Percentiles rank a stretch among this genome's conserved stretches.
Evolutionary conservation across 495 filamentous ascomycete genomes (phyloP).

Genomic region (Neurospora discreta): DNA sequence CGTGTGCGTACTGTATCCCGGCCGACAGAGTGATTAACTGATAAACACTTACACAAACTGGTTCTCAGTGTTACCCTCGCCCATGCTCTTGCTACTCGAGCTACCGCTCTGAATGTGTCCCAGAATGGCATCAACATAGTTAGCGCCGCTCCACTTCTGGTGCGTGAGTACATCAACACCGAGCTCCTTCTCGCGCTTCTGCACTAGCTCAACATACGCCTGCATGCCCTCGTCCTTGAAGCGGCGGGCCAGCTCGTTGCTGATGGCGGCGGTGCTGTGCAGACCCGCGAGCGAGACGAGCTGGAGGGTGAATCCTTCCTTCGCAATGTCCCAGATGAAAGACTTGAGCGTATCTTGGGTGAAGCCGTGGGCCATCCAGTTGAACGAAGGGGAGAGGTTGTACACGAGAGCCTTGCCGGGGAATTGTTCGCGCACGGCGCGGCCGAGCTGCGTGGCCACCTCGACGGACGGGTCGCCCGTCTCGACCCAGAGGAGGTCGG

Average conservation of each 20-base stretch:
- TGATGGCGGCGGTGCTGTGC: conserved; percentile 81
- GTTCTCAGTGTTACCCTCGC: conserved; percentile 67
- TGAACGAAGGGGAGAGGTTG: conserved; percentile 92
- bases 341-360: conserved; percentile 62
- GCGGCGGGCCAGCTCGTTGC: conserved; percentile 64
- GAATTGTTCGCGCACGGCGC: conserved; percentile 51
- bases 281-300: conserved; percentile 84
- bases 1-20: not conserved
- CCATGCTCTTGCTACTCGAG: conserved; percentile 71
- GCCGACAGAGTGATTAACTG: not conserved
- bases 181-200: conserved; percentile 79
- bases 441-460: conserved; percentile 63
- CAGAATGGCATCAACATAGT: conserved; percentile 86
- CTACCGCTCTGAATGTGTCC: conserved; percentile 89
- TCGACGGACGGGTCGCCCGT: conserved; percentile 77
- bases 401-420: conserved; percentile 88
- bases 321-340: conserved; percentile 93
- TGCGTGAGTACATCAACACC: conserved; percentile 93
- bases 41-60: conserved; percentile 32
- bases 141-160: conserved; percentile 95
- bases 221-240: conserved; percentile 92
- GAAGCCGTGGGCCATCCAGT: conserved; percentile 96
- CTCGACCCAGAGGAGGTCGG: conserved; percentile 95
- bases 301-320: conserved; percentile 89
- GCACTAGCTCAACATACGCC: conserved; percentile 86